Base-by-base conservation (phyloP, 139 green algal species). In the Picochlorum costavermella region DNA sequence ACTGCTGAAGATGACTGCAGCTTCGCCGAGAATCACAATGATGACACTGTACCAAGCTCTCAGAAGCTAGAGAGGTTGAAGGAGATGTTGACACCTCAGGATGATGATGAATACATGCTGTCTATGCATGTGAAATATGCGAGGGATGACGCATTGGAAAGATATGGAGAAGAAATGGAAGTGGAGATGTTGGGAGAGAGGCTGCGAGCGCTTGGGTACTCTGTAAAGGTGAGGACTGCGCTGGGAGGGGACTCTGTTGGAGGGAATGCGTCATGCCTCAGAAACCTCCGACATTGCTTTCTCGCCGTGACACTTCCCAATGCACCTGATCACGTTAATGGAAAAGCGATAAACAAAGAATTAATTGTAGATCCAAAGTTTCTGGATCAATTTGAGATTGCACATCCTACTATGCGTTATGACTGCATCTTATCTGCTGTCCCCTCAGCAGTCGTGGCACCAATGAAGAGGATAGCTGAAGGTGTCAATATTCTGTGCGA, bases 211-310 rank as follows among this genome's bases (percentile, higher is more conserved):
- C 56, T 73, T 11, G 78, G 75, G 5, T 69, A 84, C 51, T 26
- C 33, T 1, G 75, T 83, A 23, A 75, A 67, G 46, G 49, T 83
- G 0, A 68, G 75, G 28, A 81, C 67, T 17, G 75, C 71, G 2
- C 56, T 83, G 36, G 78, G 78, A 30, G 78, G 78, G 46, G 33
- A 40, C 33, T 40, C 33, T 53, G 14, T 28, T 53, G 75, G 78
- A 20, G 46, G 67, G 5, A 72, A 75, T 48, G 64, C 67, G 43
- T 74, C 74, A 2, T 87, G 82, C 73, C 75, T 88, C 3, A 74
- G 78, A 55, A 84, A 81, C 60, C 68, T 88, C 29, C 76, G 82
- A 60, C 82, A 88, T 74, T 69, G 57, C 12, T 88, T 87, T 70
- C 56, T 88, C 11, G 70, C 77, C 5, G 63, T 82, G 25, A 50